Evolutionary conservation across 345 rosid species (phyloP), one percentile per base, ranked within the genome.

Genomic region (Brassica juncea): DNA sequence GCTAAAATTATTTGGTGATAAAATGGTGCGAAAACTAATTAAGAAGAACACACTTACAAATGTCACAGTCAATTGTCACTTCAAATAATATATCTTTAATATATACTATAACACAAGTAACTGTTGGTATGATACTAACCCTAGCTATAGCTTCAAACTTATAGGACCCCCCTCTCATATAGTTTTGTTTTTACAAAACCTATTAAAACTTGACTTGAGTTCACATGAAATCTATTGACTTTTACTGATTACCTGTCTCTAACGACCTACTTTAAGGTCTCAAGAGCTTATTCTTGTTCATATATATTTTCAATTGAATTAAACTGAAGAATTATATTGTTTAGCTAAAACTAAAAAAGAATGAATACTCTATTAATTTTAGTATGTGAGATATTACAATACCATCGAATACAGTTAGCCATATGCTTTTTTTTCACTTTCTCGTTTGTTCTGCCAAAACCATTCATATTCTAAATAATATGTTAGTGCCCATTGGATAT

Each of bases 61-160:
- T 74, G 89, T 85, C 88, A 82, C 86, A 58, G 73, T 85, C 89
- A 78, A 79, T 70, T 82, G 92, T 87, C 88, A 83, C 84, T 79
- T 89, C 86, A 80, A 76, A 80, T 80, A 80, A 70, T 73, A 49
- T 49, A 49, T 14, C 55, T 49, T 6, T 49, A 49, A 49, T 49
- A 54, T 37, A 76, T 74, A 69, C 61, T 62, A 74, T 72, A 69
- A 66, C 81, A 49, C 55, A 76, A 81, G 65, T 59, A 70, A 80
- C 83, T 80, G 80, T 80, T 75, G 83, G 70, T 70, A 57, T 78
- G 80, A 75, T 74, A 70, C 80, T 49, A 84, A 77, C 84, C 82
- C 72, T 80, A 80, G 77, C 82, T 68, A n/a, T 49, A 77, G 81
- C 80, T 59, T 74, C 70, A 66, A 70, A 74, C 54, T 62, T 49